phyloP scores from a whole-genome alignment of 139 green algal genomes.

The Ulvella scutata region DNA sequence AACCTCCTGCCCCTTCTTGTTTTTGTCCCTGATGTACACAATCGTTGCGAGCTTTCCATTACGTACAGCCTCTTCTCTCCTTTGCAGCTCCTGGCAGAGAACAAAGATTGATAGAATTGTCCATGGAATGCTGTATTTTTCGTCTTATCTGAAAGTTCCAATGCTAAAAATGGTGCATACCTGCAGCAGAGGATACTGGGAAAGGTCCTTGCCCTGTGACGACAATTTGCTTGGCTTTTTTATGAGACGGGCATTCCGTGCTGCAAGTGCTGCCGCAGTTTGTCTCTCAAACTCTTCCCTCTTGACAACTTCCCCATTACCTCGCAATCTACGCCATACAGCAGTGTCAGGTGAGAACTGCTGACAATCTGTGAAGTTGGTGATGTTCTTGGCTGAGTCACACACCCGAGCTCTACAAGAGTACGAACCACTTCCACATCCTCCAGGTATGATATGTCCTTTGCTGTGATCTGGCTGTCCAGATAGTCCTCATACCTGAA shows the following conservation, averaged over 20 bases:
- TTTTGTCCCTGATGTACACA: constrained; percentile 71
- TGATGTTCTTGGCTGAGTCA: neutral
- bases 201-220: constrained; percentile 48
- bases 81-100: constrained; percentile 41
- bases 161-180: too few relatives aligned
- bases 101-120: neutral
- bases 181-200: constrained; percentile 51
- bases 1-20: constrained; percentile 59
- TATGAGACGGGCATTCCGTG: constrained; percentile 37
- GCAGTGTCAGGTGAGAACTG: neutral
- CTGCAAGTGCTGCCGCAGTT: constrained; percentile 52
- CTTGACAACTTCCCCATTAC: constrained; percentile 70
- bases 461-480: constrained; percentile 64
- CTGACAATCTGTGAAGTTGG: neutral
- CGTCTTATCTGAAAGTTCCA: too few relatives aligned
- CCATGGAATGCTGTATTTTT: neutral
- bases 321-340: constrained; percentile 43
- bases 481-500: constrained; percentile 83
- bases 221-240: constrained; percentile 60
- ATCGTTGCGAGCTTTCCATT: constrained; percentile 82
- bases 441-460: constrained; percentile 74
- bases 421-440: constrained; percentile 56
- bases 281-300: constrained; percentile 74
- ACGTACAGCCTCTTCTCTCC: constrained; percentile 61
- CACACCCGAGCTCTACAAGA: constrained; percentile 65